Conservation (phyloP, 305 asterid species). For the Fraxinus nigra region DNA sequence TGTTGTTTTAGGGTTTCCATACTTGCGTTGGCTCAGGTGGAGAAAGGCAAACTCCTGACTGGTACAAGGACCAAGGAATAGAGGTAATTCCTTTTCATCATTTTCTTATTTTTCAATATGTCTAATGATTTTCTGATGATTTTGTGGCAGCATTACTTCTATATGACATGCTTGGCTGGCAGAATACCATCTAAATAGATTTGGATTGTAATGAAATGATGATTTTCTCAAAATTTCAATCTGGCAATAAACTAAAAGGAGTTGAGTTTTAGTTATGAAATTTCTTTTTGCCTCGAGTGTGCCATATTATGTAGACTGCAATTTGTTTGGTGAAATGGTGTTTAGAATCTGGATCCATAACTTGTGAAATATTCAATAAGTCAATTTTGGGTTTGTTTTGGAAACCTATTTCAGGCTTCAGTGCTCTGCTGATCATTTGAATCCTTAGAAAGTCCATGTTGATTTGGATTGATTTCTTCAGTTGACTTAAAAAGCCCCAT, state of each 20-base stretch:
- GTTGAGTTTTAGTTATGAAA: not conserved
- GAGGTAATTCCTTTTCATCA: slow-evolving; percentile 52
- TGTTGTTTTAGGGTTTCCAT: slow-evolving; percentile 75
- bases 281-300: not conserved
- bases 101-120: slow-evolving; percentile 5
- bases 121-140: not conserved
- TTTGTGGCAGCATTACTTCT: not conserved
- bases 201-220: not conserved
- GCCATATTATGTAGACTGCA: not conserved
- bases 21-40: slow-evolving; percentile 97
- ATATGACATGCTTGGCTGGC: not conserved
- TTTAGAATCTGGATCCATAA: not conserved
- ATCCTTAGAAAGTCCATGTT: not conserved
- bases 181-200: not conserved
- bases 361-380: not conserved
- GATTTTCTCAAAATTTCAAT: not conserved
- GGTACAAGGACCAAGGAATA: slow-evolving; percentile 97
- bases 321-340: not conserved
- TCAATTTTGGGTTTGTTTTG: not conserved
- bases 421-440: not conserved
- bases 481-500: not conserved
- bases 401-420: not conserved
- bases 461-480: not conserved
- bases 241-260: not conserved
- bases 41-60: slow-evolving; percentile 91